These are phyloP conservation scores for Abortiporus biennis DNA, from an alignment of 1,284 basidiomycete genomes.

Conservation along the genomic window DNA sequence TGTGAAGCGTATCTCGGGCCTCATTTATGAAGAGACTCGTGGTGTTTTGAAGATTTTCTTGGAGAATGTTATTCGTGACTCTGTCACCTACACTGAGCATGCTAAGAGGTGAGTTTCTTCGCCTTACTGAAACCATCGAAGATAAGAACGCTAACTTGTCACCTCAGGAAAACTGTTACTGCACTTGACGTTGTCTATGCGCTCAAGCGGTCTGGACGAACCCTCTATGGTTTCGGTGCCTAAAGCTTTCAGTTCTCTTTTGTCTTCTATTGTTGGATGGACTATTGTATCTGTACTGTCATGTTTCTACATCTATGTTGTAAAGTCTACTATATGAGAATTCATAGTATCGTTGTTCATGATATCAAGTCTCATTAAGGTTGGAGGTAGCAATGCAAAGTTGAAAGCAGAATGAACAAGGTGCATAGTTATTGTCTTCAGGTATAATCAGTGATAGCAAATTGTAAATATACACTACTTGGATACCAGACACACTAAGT, in stretches of 20 bases:
- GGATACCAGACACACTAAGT: no score
- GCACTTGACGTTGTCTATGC: slow-evolving; percentile 91
- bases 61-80: slow-evolving; percentile 85
- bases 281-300: slow-evolving; percentile 8
- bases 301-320: no score
- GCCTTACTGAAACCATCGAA: no score
- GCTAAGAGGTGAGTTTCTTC: slow-evolving; percentile 66
- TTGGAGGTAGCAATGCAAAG: background rate
- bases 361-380: background rate
- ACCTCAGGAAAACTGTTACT: slow-evolving; percentile 72
- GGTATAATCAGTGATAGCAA: no score
- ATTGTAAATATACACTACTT: no score
- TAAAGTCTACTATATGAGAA: no score
- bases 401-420: no score
- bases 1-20: slow-evolving; percentile 86
- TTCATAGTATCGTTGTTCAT: background rate
- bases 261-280: slow-evolving; percentile 9
- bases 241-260: slow-evolving; percentile 32
- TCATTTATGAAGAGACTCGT: slow-evolving; percentile 80
- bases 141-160: no score
- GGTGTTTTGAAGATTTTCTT: slow-evolving; percentile 94
- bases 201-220: slow-evolving; percentile 86
- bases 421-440: no score
- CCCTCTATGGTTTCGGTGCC: slow-evolving; percentile 81
- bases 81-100: slow-evolving; percentile 83